Base-by-base conservation (phyloP, 208 protist genomes). In the Crithidia sp. region DNA sequence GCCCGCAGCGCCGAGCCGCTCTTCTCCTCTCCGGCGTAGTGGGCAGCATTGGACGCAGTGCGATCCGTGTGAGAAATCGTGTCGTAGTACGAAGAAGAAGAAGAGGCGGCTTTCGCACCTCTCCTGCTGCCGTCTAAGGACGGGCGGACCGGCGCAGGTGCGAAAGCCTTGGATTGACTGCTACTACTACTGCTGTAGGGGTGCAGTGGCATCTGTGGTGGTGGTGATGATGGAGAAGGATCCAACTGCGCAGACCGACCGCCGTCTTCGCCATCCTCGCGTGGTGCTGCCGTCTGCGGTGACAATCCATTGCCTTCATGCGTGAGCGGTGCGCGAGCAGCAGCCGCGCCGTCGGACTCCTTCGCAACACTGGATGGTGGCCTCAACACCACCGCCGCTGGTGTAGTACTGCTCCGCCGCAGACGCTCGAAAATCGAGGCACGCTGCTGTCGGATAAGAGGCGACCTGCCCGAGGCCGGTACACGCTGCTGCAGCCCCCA, bases 371-470 rank as follows among this genome's bases (percentile, higher is more conserved):
- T 7, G 12, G 45, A 13, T 49, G 45, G 2, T 2, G 45, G 9
- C 45, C 12, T 49, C 45, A 28, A 28, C 28, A 28, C 28, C 28
- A 28, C 28, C 28, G 28, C 28, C 28, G 28, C 28, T 28, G 45
- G 45, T 49, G 45, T 13, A 2, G 7, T 7, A 49, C 5, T 2
- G 52, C 17, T 49, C 36, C 17, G 74, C 4, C 74, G 74, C 44
- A 79, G 47, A 5, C 71, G 40, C 16, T 74, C n/a, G 54, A 79
- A 79, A 49, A 79, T 73, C 0, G 74, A 79, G 14, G 57, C 67
- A 8, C 71, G 77, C 54, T 65, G 59, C 45, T 67, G 63, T 4
- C 36, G 56, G 54, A 70, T 72, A 9, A 28, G 60, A 0, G 47
- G 70, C 7, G 76, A 76, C 2, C 67, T 53, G 4, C 45, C 37